These are phyloP conservation scores for Lenzites betulinus DNA, from an alignment of 768 basidiomycete genomes.

Conservation along the genomic window DNA sequence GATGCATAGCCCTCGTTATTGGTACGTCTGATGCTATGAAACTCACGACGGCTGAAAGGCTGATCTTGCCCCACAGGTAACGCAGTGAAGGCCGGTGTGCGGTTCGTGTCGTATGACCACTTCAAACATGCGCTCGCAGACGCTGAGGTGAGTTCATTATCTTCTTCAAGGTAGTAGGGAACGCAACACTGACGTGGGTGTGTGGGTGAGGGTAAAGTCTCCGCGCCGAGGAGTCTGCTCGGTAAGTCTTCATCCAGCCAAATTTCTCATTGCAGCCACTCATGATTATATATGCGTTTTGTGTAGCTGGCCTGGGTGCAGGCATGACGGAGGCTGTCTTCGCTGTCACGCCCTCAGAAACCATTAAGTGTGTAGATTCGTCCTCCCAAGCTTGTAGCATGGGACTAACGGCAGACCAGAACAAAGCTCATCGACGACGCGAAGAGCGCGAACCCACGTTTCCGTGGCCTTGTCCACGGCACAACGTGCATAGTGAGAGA, in stretches of 20 bases:
- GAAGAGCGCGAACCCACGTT: conserved; percentile 81
- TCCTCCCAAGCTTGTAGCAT: background rate
- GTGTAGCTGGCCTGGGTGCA: conserved; percentile 74
- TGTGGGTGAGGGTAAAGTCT: conserved; percentile 78
- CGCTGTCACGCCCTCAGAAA: conserved; percentile 96
- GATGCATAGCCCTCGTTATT: conserved; percentile 84
- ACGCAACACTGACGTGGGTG: conserved; percentile 1
- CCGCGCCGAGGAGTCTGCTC: conserved; percentile 79
- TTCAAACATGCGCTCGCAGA: conserved; percentile 87
- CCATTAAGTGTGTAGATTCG: conserved; percentile 92
- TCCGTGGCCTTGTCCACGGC: conserved; percentile 86
- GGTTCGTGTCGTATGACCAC: conserved; percentile 93
- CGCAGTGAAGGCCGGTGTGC: conserved; percentile 90
- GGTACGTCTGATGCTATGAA: conserved; percentile 33
- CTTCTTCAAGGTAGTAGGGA: background rate
- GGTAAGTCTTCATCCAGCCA: conserved; percentile 42
- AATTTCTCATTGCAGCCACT: too few relatives aligned
- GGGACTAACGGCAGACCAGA: conserved; percentile 41
- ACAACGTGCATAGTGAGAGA: conserved; percentile 75
- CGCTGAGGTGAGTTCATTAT: conserved; percentile 57
- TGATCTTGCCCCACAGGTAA: conserved; percentile 51
- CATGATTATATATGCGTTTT: background rate
- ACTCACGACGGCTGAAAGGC: too few relatives aligned
- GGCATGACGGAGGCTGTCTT: conserved; percentile 92
- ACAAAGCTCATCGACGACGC: conserved; percentile 97